Conservation (phyloP, 306 rosid species). For the Cicer chorassanicum region DNA sequence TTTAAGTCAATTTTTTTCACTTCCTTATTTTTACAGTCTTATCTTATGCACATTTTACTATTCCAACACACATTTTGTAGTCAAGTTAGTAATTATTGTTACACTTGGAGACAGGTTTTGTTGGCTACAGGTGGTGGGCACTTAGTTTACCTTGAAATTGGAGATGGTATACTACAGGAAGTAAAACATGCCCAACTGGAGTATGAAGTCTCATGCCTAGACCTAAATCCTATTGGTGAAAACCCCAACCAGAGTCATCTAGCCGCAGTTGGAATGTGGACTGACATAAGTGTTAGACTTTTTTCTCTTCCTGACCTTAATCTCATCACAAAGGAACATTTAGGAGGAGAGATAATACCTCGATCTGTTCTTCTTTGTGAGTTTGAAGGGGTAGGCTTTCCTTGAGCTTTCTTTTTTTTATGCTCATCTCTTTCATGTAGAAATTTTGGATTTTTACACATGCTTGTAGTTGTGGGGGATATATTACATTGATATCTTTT, state of each 20-base stretch:
- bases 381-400: conserved; percentile 89
- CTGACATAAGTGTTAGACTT: conserved; percentile 87
- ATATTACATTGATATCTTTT: conserved; percentile 23
- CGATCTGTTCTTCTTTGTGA: conserved; percentile 98
- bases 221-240: conserved; percentile 94
- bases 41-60: conserved; percentile 7
- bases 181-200: conserved; percentile 75
- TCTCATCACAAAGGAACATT: conserved; percentile 84
- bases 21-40: conserved; percentile 7
- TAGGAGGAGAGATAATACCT: conserved; percentile 98
- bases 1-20: conserved; percentile 4
- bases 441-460: conserved; percentile 4
- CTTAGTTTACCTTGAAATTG: conserved; percentile 88
- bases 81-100: conserved; percentile 32
- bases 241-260: conserved; percentile 77
- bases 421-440: not conserved
- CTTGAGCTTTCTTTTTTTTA: conserved; percentile 36
- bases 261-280: conserved; percentile 99
- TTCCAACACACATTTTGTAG: not conserved
- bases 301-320: conserved; percentile 91
- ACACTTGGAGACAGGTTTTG: conserved; percentile 72
- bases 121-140: conserved; percentile 96
- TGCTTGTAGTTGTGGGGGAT: not conserved
- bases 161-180: conserved; percentile 72
- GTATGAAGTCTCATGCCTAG: conserved; percentile 92